Evolutionary conservation across 768 basidiomycete genomes (phyloP), one percentile per base, ranked within the genome.

Genomic region (Mycena chlorophos): DNA sequence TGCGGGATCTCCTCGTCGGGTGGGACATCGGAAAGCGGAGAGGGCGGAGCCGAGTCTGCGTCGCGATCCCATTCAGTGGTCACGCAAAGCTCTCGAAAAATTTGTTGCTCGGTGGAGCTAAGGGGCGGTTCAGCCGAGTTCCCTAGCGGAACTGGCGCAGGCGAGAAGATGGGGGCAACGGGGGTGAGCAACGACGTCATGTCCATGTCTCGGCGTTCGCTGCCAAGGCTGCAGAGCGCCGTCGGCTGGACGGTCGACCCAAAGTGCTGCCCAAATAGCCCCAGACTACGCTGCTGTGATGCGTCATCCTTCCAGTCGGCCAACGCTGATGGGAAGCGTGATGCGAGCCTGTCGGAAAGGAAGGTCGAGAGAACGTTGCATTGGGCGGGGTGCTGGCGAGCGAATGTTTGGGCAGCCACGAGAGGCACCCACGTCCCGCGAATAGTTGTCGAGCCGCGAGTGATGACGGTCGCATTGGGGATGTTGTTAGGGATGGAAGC

Each of bases 401-500:
- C 78, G 56, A 82, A 79, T 1, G 73, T 68, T 51, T 79, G 83
- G 2, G 85, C 85, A 3, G 74, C 75, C 26, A 69, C 61, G 26
- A 89, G 77, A n/a, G 88, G 83, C 0, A 84, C 84, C 89, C 89
- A 91, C 1, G 80, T 81, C 2, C 89, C 89, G 28, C 73, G 73
- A 13, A 89, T 76, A 23, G 73, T 68, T 12, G 76, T 67, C 14
- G 81, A 82, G 5, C 85, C 81, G 55, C 79, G 79, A 10, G 72
- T 73, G 4, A 89, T 75, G 3, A 75, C 68, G 6, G 77, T 76
- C 17, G 83, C 81, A 50, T 80, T 78, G 6, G 73, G 72, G 14
- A 78, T 75, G 48, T 75, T 58, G 64, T 70, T 64, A 57, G 74
- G 67, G 37, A 70, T 61, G 17, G 74, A 66, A 54, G 77, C 65